Conservation (phyloP, 2,329 filamentous ascomycete genomes). For the Hysterium pulicare region DNA sequence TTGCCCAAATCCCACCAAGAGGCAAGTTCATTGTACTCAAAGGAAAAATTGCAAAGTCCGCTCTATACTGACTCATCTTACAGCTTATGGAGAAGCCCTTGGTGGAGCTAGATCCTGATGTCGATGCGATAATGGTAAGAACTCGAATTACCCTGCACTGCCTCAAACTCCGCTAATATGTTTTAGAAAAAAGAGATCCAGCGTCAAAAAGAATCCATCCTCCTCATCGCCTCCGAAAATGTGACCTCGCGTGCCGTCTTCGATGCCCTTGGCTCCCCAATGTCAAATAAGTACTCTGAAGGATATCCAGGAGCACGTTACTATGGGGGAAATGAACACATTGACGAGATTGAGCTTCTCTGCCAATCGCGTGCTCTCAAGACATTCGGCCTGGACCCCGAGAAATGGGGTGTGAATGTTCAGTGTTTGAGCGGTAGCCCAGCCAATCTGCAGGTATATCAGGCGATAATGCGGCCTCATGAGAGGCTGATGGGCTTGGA, state of each 20-base stretch:
- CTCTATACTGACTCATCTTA: conserved; percentile 36
- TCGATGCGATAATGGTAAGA: conserved; percentile 91
- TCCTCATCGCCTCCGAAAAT: conserved; percentile 47
- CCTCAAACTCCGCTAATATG: conserved; percentile 14
- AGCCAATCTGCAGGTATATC: conserved; percentile 97
- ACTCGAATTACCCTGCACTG: conserved; percentile 9
- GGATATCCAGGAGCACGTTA: conserved; percentile 95
- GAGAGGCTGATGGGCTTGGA: conserved; percentile 96
- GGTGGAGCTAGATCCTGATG: conserved; percentile 86
- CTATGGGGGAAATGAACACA: conserved; percentile 95
- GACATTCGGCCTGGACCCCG: conserved; percentile 76
- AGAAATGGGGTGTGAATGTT: conserved; percentile 96
- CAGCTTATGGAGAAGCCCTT: conserved; percentile 96
- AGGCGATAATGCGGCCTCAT: conserved; percentile 93
- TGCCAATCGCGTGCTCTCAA: conserved; percentile 89
- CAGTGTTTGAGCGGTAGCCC: conserved; percentile 83
- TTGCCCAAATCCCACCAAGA: conserved; percentile 65
- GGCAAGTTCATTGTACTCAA: conserved; percentile 43
- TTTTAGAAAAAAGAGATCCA: conserved; percentile 82
- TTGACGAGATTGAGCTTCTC: conserved; percentile 82
- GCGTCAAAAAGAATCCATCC: conserved; percentile 96
- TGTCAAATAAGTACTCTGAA: conserved; percentile 94
- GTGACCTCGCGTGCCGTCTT: conserved; percentile 38
- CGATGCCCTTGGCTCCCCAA: conserved; percentile 50
- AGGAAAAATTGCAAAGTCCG: conserved; percentile 10